Evolutionary conservation across 2,329 filamentous ascomycete genomes (phyloP).

Genomic region (Myriangium duriaei): DNA sequence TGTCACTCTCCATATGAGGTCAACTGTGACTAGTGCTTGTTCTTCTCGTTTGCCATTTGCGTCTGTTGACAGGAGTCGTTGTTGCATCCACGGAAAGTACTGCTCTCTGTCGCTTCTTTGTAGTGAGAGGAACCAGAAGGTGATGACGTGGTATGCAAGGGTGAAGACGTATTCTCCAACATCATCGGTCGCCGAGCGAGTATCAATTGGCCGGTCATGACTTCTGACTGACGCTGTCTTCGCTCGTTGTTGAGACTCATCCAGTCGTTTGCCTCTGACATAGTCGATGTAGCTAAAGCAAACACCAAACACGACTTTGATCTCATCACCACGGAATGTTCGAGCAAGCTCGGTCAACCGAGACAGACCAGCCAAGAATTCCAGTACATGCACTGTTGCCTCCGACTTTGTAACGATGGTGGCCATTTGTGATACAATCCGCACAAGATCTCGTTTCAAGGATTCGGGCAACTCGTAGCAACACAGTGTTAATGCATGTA

Average conservation of each 20-base stretch:
- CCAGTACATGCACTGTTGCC: slow-evolving; percentile 86
- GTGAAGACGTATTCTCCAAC: slow-evolving; percentile 89
- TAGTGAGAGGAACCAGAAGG: slow-evolving; percentile 91
- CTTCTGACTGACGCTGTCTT: slow-evolving; percentile 23
- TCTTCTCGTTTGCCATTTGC: slow-evolving; percentile 70
- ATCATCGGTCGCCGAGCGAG: slow-evolving; percentile 45
- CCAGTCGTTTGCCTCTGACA: slow-evolving; percentile 47
- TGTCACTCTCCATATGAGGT: slow-evolving; percentile 83
- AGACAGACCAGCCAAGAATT: slow-evolving; percentile 84
- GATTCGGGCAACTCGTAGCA: slow-evolving; percentile 87
- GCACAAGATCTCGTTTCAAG: slow-evolving; percentile 72
- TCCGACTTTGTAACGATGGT: slow-evolving; percentile 90
- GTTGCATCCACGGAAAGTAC: slow-evolving; percentile 56
- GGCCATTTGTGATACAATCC: slow-evolving; percentile 83
- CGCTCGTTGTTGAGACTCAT: slow-evolving; percentile 10
- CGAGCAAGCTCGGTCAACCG: slow-evolving; percentile 73
- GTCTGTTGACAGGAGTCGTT: slow-evolving; percentile 40
- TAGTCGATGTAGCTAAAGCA: slow-evolving; percentile 90
- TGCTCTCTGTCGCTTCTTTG: slow-evolving; percentile 76
- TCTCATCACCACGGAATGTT: slow-evolving; percentile 84
- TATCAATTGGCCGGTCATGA: slow-evolving; percentile 21
- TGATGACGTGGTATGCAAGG: slow-evolving; percentile 86
- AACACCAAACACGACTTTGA: slow-evolving; percentile 86
- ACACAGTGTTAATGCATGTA: slow-evolving; percentile 87
- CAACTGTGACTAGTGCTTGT: slow-evolving; percentile 83